A percentile compares a stretch with the other conserved stretches of the same genome.
phyloP scores from a whole-genome alignment of 1,139 yeast species.

The Nakaseomyces uthaithaninus region DNA sequence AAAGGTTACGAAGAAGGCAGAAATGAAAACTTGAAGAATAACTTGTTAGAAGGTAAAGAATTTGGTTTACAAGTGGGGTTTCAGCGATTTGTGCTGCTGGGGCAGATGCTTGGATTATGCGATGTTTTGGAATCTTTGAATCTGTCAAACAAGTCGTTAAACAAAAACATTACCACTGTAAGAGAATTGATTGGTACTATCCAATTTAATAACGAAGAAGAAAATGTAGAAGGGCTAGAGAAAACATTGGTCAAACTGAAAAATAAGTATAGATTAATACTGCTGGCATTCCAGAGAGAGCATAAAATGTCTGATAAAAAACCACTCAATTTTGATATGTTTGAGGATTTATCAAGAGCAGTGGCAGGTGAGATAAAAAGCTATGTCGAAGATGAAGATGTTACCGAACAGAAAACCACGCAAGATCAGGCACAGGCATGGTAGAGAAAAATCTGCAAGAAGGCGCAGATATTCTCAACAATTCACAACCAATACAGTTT shows the following conservation, averaged over 20 bases:
- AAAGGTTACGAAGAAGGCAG: conserved; percentile 52
- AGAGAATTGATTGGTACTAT: conserved; percentile 20
- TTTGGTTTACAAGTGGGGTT: conserved; percentile 75
- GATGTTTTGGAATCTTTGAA: conserved; percentile 23
- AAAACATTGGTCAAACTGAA: conserved; percentile 39
- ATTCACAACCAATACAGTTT: no score
- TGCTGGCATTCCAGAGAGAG: conserved; percentile 26
- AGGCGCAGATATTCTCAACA: no score
- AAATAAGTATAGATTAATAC: conserved; percentile 45
- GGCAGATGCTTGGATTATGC: conserved; percentile 52
- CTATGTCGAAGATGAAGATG: conserved; percentile 24
- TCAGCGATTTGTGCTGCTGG: conserved; percentile 57
- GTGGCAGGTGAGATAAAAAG: conserved; percentile 29
- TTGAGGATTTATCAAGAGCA: conserved; percentile 21
- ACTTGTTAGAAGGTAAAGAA: conserved; percentile 63
- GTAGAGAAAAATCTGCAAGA: conserved; percentile 14
- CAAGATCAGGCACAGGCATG: conserved; percentile 27
- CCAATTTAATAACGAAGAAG: conserved; percentile 37
- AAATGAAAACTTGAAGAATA: conserved; percentile 44
- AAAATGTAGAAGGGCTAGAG: conserved; percentile 44
- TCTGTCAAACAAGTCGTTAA: conserved; percentile 13
- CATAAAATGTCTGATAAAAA: conserved; percentile 12
- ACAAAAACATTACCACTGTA: conserved; percentile 19
- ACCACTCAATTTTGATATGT: conserved; percentile 21
- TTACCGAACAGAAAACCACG: conserved; percentile 13